Conservation (phyloP, 2,329 filamentous ascomycete species). For the Blastomyces gilchristii region DNA sequence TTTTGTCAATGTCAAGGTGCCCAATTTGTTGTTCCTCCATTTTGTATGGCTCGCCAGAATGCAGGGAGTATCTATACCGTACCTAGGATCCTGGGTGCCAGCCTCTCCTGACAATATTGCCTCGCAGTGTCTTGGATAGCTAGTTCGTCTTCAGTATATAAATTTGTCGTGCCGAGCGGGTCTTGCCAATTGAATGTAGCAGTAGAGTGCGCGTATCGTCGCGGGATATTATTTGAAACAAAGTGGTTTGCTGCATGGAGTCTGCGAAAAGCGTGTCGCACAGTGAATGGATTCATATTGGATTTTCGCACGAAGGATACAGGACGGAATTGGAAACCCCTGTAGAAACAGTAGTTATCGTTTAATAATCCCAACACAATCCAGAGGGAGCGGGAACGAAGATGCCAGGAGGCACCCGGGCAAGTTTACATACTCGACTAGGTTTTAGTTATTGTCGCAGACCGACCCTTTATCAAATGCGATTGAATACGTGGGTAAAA, state of each 20-base stretch:
- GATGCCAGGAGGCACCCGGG: neutral
- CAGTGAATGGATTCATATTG: conserved; percentile 11
- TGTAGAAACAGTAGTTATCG: neutral
- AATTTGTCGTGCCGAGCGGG: conserved; percentile 61
- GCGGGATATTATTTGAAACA: conserved; percentile 4
- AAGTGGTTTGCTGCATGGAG: conserved; percentile 4
- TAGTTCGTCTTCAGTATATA: conserved; percentile 82
- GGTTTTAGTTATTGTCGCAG: too few relatives aligned
- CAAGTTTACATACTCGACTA: too few relatives aligned
- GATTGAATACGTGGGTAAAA: too few relatives aligned
- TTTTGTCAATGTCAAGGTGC: conserved; percentile 1
- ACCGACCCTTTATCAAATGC: too few relatives aligned
- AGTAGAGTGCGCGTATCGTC: conserved; percentile 7
- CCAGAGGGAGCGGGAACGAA: neutral
- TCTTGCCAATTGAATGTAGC: conserved; percentile 79
- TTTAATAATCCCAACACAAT: neutral
- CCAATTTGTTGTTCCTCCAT: neutral
- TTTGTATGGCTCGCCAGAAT: neutral
- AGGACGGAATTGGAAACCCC: neutral
- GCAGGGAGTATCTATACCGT: conserved; percentile 25
- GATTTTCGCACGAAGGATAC: neutral
- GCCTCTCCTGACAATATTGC: conserved; percentile 82
- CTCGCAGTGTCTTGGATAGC: conserved; percentile 86
- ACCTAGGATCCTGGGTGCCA: conserved; percentile 81
- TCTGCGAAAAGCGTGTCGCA: conserved; percentile 9